phyloP scores from a whole-genome alignment of 306 rosid species.

The Potentilla sterilis region DNA sequence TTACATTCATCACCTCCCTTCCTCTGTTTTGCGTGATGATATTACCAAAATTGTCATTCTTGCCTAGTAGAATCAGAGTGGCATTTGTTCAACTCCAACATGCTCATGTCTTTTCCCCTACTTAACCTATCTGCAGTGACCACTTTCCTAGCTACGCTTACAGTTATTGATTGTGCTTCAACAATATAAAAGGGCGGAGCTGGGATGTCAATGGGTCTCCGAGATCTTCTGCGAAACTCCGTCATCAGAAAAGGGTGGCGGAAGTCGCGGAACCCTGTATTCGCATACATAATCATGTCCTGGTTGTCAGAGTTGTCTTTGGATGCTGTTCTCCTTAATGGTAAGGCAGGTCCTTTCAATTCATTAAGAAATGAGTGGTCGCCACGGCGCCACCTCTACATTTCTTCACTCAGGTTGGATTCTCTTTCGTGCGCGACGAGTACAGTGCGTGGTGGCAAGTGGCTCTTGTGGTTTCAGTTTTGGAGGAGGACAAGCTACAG shows the following conservation, averaged over 20 bases:
- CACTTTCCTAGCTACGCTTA: neutral
- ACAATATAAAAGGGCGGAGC: neutral
- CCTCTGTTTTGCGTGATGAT: neutral
- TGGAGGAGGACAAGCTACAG: conserved; percentile 34
- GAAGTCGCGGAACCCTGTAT: neutral
- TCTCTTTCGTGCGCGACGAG: neutral
- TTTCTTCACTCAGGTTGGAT: neutral
- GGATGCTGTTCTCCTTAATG: neutral
- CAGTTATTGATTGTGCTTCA: neutral
- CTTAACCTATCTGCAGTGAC: neutral
- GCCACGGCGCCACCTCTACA: neutral
- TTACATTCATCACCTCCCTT: conserved; percentile 6
- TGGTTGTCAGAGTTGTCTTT: neutral
- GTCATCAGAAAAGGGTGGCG: neutral
- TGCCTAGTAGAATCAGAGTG: neutral
- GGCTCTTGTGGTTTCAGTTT: conserved; percentile 42
- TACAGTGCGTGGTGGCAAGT: conserved; percentile 41
- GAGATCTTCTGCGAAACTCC: neutral
- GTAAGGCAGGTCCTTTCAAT: neutral
- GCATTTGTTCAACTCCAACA: neutral
- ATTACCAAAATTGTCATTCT: neutral
- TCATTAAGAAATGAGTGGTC: neutral
- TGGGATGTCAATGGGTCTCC: neutral
- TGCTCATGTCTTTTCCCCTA: neutral
- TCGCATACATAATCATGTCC: neutral